Evolutionary conservation across 2,329 filamentous ascomycete species (phyloP).

Genomic region (Cladorrhinum sp.): DNA sequence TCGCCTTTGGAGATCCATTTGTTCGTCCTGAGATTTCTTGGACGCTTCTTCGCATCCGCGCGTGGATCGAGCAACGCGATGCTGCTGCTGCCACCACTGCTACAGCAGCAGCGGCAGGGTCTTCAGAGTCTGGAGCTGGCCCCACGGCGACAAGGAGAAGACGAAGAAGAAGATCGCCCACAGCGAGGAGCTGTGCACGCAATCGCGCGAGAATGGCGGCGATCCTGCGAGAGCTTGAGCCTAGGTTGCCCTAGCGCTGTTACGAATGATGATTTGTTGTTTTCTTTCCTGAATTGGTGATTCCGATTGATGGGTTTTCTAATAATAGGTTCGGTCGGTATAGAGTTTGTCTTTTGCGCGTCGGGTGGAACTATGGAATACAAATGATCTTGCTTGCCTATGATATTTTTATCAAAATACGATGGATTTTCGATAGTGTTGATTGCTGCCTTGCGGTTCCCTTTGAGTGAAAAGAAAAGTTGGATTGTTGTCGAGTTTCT

Average conservation of each 20-base stretch:
- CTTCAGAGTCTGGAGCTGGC: neutral
- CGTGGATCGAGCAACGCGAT: neutral
- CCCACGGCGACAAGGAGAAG: neutral
- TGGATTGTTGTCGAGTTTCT: neutral
- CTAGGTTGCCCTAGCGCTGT: neutral
- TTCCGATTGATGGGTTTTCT: neutral
- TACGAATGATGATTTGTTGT: neutral
- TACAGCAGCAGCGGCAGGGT: neutral
- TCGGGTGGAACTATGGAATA: neutral
- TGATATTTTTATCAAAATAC: neutral
- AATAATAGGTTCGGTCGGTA: neutral
- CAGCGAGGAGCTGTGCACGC: conserved; percentile 3
- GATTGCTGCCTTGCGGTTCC: neutral
- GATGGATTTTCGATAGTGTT: neutral
- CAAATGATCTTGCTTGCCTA: neutral
- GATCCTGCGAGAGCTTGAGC: conserved; percentile 2
- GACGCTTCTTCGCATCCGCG: neutral
- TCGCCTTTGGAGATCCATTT: neutral
- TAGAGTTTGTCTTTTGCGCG: no score
- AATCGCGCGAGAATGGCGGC: conserved; percentile 1
- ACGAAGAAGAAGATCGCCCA: neutral
- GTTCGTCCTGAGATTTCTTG: conserved; percentile 1
- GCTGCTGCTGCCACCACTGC: neutral
- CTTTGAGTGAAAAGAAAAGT: neutral
- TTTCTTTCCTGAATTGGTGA: neutral